These are phyloP conservation scores for Plasmodium knowlesi DNA, from an alignment of 169 alveolate species.

Conservation along the genomic window DNA sequence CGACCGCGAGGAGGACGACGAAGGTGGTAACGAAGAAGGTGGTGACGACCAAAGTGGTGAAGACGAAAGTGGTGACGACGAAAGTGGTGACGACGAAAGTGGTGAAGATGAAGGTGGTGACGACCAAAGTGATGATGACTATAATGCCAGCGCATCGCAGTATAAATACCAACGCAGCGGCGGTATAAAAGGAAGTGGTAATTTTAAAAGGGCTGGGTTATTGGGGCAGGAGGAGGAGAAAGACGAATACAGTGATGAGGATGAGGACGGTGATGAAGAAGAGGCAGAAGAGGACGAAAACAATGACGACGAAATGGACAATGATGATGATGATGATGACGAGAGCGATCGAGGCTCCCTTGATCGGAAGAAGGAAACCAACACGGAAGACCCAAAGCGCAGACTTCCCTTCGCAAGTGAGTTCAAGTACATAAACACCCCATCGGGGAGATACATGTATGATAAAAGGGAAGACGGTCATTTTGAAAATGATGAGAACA, in stretches of 20 bases:
- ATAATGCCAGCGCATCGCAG: not conserved
- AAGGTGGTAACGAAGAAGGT: not conserved
- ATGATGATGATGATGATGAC: not conserved
- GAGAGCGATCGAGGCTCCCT: not conserved
- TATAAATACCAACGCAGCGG: not conserved
- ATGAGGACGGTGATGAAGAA: not conserved
- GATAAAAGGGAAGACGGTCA: constrained; percentile 33
- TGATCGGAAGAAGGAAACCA: not conserved
- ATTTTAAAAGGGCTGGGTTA: not conserved
- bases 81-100: not conserved
- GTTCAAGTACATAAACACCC: not conserved
- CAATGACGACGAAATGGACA: not conserved
- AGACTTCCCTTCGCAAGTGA: not conserved
- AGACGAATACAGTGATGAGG: constrained; percentile 1
- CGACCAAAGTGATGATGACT: not conserved
- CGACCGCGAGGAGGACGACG: constrained; percentile 6
- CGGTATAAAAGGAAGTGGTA: not conserved
- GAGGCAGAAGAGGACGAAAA: not conserved
- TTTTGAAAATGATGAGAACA: constrained; percentile 38
- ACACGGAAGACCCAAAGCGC: not conserved
- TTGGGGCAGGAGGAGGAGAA: not conserved
- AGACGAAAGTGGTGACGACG: not conserved
- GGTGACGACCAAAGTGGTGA: not conserved
- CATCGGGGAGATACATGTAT: not conserved
- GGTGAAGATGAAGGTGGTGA: not conserved